A percentile compares a stretch with the other conserved stretches of the same genome.
phyloP scores from a whole-genome alignment of 2,329 filamentous ascomycete species.

The Chrysosporium queenslandicum region DNA sequence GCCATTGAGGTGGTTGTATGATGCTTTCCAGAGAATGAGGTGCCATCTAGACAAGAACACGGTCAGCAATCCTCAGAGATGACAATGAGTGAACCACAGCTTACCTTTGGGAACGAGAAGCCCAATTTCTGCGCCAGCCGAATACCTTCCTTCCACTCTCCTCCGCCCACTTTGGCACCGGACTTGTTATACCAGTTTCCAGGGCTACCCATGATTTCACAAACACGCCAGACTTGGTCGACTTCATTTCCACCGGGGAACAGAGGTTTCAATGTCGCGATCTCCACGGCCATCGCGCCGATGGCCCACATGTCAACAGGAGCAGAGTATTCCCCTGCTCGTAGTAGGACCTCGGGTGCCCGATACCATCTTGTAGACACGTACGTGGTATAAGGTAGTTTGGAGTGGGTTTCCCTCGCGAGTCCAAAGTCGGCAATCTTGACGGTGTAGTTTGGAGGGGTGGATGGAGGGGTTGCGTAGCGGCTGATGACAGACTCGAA shows the following conservation, averaged over 20 bases:
- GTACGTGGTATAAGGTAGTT: conserved; percentile 93
- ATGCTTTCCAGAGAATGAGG: conserved; percentile 95
- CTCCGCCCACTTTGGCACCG: conserved; percentile 76
- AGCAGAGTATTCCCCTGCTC: conserved; percentile 92
- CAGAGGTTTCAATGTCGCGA: conserved; percentile 88
- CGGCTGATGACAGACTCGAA: conserved; percentile 82
- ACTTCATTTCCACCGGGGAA: conserved; percentile 98
- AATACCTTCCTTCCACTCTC: conserved; percentile 94
- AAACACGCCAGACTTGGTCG: conserved; percentile 96
- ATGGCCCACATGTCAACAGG: conserved; percentile 98
- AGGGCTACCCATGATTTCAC: conserved; percentile 98
- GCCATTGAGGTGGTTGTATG: conserved; percentile 83
- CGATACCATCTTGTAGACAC: conserved; percentile 95
- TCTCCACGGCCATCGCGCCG: conserved; percentile 96
- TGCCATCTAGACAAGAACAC: conserved; percentile 58
- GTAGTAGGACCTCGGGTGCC: conserved; percentile 83
- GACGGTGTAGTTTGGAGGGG: conserved; percentile 85
- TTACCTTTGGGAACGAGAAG: conserved; percentile 85
- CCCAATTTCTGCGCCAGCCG: conserved; percentile 88
- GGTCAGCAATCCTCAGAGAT: not conserved
- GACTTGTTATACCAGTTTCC: conserved; percentile 93
- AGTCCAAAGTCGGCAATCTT: conserved; percentile 98
- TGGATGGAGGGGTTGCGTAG: conserved; percentile 93
- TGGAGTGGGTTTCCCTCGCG: conserved; percentile 93
- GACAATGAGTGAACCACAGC: conserved; percentile 10